These are phyloP conservation scores for Abelmoschus esculentus DNA, from an alignment of 345 rosid species.

Conservation along the genomic window DNA sequence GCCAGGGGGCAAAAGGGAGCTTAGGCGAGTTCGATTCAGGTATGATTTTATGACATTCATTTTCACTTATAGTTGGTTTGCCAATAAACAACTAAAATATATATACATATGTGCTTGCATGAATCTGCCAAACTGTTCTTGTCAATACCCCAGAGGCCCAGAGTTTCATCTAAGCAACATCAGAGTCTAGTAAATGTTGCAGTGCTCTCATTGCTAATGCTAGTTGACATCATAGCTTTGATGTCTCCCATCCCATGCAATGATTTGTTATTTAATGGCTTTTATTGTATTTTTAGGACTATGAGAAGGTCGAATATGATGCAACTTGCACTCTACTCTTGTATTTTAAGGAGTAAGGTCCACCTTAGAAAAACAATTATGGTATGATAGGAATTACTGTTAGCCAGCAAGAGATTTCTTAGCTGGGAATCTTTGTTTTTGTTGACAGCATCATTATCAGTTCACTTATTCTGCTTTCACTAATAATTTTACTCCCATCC, in stretches of 20 bases:
- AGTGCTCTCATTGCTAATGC: neutral
- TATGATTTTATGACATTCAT: constrained; percentile 17
- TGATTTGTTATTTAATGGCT: neutral
- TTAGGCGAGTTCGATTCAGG: constrained; percentile 98
- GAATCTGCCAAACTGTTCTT: neutral
- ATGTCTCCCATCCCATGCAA: neutral
- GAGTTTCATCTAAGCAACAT: neutral
- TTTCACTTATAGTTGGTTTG: neutral
- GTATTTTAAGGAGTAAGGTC: neutral
- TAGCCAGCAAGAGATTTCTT: constrained; percentile 9
- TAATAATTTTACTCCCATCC: neutral
- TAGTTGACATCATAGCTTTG: neutral
- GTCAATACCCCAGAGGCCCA: neutral
- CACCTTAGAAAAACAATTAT: constrained; percentile 15
- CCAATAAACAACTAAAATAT: neutral
- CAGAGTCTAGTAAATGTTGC: too few relatives aligned
- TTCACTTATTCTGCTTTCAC: constrained; percentile 17
- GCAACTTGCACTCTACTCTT: neutral
- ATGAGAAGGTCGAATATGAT: neutral
- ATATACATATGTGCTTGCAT: neutral
- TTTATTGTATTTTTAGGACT: neutral
- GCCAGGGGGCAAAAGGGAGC: constrained; percentile 83
- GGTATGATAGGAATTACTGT: constrained; percentile 14
- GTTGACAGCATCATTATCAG: constrained; percentile 10
- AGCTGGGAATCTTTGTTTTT: constrained; percentile 1